Conservation (phyloP, 23 red algal genomes). For the Gracilaria gracilis region DNA sequence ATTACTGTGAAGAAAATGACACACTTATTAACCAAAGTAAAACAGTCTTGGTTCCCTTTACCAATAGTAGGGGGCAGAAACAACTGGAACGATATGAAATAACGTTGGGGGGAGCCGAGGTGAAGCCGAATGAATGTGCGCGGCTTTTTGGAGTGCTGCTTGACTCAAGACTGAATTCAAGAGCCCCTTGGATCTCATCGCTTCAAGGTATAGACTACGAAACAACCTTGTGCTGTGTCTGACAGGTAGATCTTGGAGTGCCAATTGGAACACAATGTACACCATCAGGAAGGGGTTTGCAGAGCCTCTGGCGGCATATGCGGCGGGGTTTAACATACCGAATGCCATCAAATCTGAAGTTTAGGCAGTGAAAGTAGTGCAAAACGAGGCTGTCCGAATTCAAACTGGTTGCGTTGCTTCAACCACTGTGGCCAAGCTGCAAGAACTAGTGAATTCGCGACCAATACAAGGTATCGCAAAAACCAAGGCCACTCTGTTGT, state of each 20-base stretch:
- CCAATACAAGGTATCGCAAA: neutral
- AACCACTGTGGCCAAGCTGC: neutral
- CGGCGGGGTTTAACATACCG: neutral
- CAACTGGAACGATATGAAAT: neutral
- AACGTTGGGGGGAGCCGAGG: neutral
- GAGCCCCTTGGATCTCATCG: neutral
- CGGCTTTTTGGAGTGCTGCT: neutral
- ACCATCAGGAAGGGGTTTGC: neutral
- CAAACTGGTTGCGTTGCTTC: neutral
- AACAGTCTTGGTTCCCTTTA: neutral
- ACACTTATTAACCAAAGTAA: neutral
- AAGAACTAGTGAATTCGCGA: neutral
- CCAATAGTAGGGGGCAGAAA: neutral
- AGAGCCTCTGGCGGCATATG: neutral
- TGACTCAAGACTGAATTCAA: neutral
- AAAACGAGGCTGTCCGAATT: neutral
- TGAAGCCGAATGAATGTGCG: neutral
- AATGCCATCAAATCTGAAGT: neutral
- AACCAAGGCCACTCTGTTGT: too few species aligned
- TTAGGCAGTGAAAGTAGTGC: neutral
- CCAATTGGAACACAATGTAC: neutral
- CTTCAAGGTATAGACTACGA: neutral
- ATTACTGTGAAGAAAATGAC: neutral
- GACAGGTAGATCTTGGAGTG: neutral
- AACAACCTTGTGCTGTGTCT: neutral